phyloP scores from a whole-genome alignment of 192 early-diverging fungal genomes.

The Helicostylum pulchrum region DNA sequence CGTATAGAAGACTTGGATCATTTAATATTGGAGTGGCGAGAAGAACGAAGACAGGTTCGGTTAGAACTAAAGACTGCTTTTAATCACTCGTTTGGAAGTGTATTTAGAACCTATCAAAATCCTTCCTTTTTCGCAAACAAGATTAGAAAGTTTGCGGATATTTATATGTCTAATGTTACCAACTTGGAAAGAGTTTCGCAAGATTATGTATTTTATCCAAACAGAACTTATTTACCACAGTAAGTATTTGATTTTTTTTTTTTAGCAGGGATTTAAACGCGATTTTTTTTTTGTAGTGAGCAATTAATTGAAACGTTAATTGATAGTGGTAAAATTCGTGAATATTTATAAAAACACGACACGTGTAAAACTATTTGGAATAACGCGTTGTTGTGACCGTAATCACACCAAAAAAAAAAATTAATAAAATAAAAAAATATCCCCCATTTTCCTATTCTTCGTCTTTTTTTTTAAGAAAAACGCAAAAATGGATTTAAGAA shows the following conservation, averaged over 20 bases:
- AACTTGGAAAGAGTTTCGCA: conserved; percentile 52
- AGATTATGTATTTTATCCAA: conserved; percentile 62
- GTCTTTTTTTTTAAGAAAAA: neutral
- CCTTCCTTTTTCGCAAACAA: conserved; percentile 61
- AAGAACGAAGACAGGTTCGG: conserved; percentile 43
- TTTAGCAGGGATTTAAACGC: conserved; percentile 5
- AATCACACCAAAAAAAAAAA: no score
- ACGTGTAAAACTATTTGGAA: conserved; percentile 1
- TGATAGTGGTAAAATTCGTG: conserved; percentile 27
- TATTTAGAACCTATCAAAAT: conserved; percentile 58
- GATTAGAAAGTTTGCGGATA: conserved; percentile 43
- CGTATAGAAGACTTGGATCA: conserved; percentile 15
- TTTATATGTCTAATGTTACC: conserved; percentile 50
- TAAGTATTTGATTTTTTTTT: conserved; percentile 15
- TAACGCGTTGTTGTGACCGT: no score
- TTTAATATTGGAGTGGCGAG: conserved; percentile 46
- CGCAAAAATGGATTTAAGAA: neutral
- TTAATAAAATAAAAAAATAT: no score
- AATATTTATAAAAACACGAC: conserved; percentile 11
- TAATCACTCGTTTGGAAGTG: conserved; percentile 58
- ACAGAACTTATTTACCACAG: conserved; percentile 57
- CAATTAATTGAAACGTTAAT: conserved; percentile 31
- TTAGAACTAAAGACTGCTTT: conserved; percentile 48
- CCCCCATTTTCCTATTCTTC: no score
- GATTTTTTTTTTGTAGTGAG: conserved; percentile 20